phyloP scores from a whole-genome alignment of 1,284 basidiomycete genomes.

The Chiua sp. region DNA sequence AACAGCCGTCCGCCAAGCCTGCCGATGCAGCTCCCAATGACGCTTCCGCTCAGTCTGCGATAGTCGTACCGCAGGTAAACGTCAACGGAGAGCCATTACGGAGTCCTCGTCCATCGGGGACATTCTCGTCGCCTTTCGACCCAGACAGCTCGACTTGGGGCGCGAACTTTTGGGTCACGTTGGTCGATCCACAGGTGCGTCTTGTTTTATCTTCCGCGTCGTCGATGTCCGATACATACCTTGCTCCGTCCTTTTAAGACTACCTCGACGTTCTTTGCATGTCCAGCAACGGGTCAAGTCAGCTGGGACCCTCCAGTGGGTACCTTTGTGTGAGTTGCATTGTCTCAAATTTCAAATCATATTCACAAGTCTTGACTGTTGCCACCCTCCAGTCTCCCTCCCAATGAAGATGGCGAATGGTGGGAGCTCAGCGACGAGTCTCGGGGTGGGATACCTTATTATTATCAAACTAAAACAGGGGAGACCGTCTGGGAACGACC shows the following conservation, averaged over 20 bases:
- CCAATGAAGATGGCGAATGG: slow-evolving; percentile 89
- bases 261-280: slow-evolving; percentile 87
- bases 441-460: slow-evolving; percentile 83
- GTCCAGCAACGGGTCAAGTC: slow-evolving; percentile 90
- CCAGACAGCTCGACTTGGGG: slow-evolving; percentile 56
- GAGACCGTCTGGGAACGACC: slow-evolving; percentile 93
- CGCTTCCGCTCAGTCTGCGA: slow-evolving; percentile 11
- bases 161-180: slow-evolving; percentile 86
- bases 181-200: slow-evolving; percentile 80
- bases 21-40: slow-evolving; percentile 17
- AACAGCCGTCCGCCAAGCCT: slow-evolving; percentile 7
- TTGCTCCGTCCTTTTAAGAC: slow-evolving; percentile 51
- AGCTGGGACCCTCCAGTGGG: slow-evolving; percentile 94
- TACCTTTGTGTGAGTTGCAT: slow-evolving; percentile 75
- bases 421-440: slow-evolving; percentile 90
- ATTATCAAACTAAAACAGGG: slow-evolving; percentile 89
- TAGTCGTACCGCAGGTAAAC: slow-evolving; percentile 40
- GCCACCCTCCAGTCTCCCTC: slow-evolving; percentile 66
- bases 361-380: slow-evolving; percentile 10
- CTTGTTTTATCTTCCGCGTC: slow-evolving; percentile 5
- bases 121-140: slow-evolving; percentile 24
- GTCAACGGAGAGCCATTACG: slow-evolving; percentile 37
- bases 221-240: slow-evolving; percentile 14
- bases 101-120: slow-evolving; percentile 37
- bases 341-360: slow-evolving; percentile 19